phyloP scores from a whole-genome alignment of 352 stramenopile species.

The Pythium sp. region DNA sequence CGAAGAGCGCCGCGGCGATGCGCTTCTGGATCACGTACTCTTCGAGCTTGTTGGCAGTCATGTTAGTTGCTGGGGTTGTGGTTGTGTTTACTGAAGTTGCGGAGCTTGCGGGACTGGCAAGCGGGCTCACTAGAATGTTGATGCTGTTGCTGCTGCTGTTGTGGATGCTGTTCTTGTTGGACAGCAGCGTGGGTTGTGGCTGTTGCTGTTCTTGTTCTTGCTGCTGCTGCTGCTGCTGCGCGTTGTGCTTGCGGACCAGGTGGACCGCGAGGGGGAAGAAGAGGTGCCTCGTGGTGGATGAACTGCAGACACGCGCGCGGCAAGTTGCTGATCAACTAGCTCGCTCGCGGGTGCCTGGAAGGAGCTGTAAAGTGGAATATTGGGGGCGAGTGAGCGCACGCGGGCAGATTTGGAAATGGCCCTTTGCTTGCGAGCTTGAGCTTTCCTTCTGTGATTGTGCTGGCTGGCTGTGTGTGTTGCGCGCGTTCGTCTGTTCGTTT shows the following conservation, averaged over 20 bases:
- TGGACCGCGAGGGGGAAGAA: constrained; percentile 21
- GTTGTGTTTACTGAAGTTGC: neutral
- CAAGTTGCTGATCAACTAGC: constrained; percentile 2
- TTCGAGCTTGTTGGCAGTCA: constrained; percentile 57
- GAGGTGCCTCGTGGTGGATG: constrained; percentile 8
- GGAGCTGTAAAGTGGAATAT: neutral
- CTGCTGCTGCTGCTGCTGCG: neutral
- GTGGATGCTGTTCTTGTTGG: neutral
- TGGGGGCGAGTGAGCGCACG: neutral
- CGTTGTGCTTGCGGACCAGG: constrained; percentile 16
- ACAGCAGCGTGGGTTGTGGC: neutral
- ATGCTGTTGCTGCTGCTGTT: constrained; percentile 8
- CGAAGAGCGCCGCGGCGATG: constrained; percentile 73
- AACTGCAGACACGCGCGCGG: neutral
- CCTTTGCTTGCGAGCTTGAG: neutral
- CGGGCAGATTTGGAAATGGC: constrained; percentile 5
- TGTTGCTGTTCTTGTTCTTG: neutral
- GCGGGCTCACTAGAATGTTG: neutral
- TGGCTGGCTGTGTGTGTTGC: neutral
- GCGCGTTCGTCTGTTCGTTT: constrained; percentile 2
- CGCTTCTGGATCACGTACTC: constrained; percentile 81
- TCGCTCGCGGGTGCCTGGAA: neutral
- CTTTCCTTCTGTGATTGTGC: neutral
- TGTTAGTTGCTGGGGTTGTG: constrained; percentile 4
- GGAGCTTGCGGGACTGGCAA: neutral